phyloP scores from a whole-genome alignment of 2,329 filamentous ascomycete genomes.

The Colletotrichum australisinense region DNA sequence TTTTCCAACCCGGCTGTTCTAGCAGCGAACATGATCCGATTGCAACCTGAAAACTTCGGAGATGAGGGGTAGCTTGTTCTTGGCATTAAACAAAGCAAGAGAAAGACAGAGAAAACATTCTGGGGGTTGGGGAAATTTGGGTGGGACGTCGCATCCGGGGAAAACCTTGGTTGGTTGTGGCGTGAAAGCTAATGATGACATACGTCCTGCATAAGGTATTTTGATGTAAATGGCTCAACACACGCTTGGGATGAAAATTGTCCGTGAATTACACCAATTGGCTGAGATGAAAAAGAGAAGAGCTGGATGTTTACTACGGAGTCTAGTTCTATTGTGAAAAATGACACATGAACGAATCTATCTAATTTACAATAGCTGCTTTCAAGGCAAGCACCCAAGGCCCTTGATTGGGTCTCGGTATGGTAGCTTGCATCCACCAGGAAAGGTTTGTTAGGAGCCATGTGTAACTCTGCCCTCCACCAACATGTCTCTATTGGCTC shows the following conservation, averaged over 20 bases:
- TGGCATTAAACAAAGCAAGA: background rate
- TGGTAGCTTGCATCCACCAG: no score
- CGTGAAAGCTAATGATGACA: background rate
- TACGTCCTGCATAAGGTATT: background rate
- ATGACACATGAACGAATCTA: no score
- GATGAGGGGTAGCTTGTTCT: background rate
- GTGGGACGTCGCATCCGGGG: background rate
- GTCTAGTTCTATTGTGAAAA: no score
- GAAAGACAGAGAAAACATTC: background rate
- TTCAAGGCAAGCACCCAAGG: no score
- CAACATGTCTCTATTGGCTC: background rate
- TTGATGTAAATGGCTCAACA: background rate
- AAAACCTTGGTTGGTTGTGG: background rate
- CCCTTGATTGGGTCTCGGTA: no score
- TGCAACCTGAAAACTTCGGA: background rate
- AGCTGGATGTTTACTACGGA: no score
- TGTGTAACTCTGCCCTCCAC: background rate
- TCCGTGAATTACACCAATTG: background rate
- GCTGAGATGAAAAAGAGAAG: background rate
- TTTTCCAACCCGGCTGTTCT: background rate
- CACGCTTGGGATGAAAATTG: background rate
- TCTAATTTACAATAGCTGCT: no score
- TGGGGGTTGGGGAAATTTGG: background rate
- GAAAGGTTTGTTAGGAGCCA: background rate
- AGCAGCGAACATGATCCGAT: conserved; percentile 1